Evolutionary conservation across 179 eudicot genomes (phyloP), one percentile per base, ranked within the genome.

Genomic region (Sideroxylon spinosum): DNA sequence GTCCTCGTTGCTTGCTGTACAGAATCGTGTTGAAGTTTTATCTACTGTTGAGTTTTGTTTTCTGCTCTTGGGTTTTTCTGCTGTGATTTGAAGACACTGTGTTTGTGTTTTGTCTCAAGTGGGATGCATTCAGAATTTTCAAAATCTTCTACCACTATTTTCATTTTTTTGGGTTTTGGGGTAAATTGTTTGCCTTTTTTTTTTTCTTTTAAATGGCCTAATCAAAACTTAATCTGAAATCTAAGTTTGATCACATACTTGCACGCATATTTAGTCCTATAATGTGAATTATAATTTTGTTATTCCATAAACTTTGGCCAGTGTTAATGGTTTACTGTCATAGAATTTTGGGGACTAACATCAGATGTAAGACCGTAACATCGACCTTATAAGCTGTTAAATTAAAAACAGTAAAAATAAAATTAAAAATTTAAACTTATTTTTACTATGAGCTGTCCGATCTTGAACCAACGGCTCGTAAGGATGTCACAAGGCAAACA

Each of bases 161-260:
- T 75, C 69, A 22, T 46, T 61, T 60, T 19, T 46, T 37, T 23
- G 44, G 68, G 32, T 61, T 75, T 62, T 61, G 28, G 14, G 69
- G 48, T 37, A 59, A 60, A 12, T 74, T 22, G 29, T n/a, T 59
- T 74, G 29, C 14, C 13, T 44, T n/a, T n/a, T n/a, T n/a, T 29
- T 59, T 59, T 10, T 17, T 7, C 32, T 74, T 68, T 37, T 22
- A 20, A 32, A 68, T 37, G 28, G 4, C 19, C n/a, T 19, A n/a
- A 32, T n/a, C 7, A 73, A 52, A 32, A n/a, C 67, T 32, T n/a
- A 9, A 29, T 71, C 44, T 26, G 11, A 52, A 7, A 7, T 1
- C 0, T 25, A 2, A 7, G 6, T n/a, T 7, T 8, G 55, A 14
- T 22, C 55, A 14, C 55, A 26, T 1, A n/a, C 9, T 29, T 26